Conservation (phyloP, 257 asterid species). For the Pogostemon cablin region DNA sequence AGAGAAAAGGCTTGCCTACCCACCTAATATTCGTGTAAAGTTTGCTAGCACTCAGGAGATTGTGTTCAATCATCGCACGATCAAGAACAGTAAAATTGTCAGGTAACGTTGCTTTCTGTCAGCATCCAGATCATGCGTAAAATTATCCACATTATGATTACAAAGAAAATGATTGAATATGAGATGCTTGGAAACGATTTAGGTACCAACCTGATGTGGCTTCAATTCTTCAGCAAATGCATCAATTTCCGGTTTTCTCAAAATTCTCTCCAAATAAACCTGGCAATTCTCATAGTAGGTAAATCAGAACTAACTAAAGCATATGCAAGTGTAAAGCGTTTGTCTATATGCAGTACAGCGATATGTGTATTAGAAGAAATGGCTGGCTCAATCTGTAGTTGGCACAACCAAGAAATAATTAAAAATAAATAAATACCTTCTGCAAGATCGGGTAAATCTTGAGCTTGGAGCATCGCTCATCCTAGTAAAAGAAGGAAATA, state of each 20-base stretch:
- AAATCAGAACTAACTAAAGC: slow-evolving; percentile 10
- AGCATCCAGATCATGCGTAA: slow-evolving; percentile 29
- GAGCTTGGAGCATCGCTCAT: slow-evolving; percentile 96
- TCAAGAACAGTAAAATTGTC: slow-evolving; percentile 96
- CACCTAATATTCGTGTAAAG: slow-evolving; percentile 95
- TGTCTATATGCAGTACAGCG: not conserved
- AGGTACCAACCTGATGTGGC: slow-evolving; percentile 83
- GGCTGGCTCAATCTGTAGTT: slow-evolving; percentile 15
- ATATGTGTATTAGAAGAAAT: slow-evolving; percentile 3
- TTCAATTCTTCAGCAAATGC: slow-evolving; percentile 95
- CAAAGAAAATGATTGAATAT: slow-evolving; percentile 24
- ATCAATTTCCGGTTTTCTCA: slow-evolving; percentile 96
- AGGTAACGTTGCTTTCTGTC: slow-evolving; percentile 86
- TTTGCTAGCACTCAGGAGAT: slow-evolving; percentile 96
- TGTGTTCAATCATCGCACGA: slow-evolving; percentile 99
- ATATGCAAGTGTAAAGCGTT: not conserved
- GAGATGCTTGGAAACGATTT: slow-evolving; percentile 15
- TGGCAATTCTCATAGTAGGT: slow-evolving; percentile 37
- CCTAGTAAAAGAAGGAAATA: slow-evolving; percentile 53
- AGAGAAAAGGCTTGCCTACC: slow-evolving; percentile 20
- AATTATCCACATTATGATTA: slow-evolving; percentile 5
- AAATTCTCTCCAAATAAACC: slow-evolving; percentile 97
- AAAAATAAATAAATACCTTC: slow-evolving; percentile 61
- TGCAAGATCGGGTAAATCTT: slow-evolving; percentile 93
- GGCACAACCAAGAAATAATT: slow-evolving; percentile 25